phyloP scores from a whole-genome alignment of 495 filamentous ascomycete species.

The Daldinia childiae region DNA sequence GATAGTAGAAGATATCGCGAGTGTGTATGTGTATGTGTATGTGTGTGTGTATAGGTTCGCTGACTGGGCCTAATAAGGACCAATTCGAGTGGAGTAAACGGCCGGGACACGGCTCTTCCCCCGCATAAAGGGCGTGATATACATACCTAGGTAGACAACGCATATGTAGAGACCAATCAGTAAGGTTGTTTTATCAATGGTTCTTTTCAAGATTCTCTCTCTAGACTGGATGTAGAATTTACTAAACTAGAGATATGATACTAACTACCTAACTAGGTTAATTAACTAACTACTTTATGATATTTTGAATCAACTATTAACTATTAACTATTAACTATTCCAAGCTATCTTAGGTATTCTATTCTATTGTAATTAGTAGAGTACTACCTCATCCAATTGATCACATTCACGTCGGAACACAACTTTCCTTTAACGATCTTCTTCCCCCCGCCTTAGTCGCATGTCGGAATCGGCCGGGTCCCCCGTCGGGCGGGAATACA shows the following conservation, averaged over 20 bases:
- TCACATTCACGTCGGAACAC: too few relatives aligned
- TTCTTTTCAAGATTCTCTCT: not conserved
- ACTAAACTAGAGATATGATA: too few relatives aligned
- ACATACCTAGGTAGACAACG: not conserved
- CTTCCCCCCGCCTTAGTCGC: not conserved
- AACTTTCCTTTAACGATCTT: not conserved
- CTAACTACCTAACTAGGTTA: too few relatives aligned
- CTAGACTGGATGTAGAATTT: too few relatives aligned
- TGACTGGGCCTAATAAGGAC: not conserved
- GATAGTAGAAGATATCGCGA: not conserved
- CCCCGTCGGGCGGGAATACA: slow-evolving; percentile 2
- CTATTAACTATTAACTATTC: too few relatives aligned
- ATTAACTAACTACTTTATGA: too few relatives aligned
- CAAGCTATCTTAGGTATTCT: too few relatives aligned
- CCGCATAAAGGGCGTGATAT: slow-evolving; percentile 20
- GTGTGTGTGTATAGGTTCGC: not conserved
- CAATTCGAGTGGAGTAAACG: not conserved
- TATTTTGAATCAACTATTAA: too few relatives aligned
- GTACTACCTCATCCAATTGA: too few relatives aligned
- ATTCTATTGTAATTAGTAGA: too few relatives aligned
- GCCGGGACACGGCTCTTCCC: slow-evolving; percentile 7
- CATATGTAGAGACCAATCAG: not conserved
- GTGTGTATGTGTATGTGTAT: not conserved
- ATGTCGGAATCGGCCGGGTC: not conserved
- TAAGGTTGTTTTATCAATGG: not conserved